These are phyloP conservation scores for Polygonum maritimum DNA, from an alignment of 148 eudicot species.

Conservation along the genomic window DNA sequence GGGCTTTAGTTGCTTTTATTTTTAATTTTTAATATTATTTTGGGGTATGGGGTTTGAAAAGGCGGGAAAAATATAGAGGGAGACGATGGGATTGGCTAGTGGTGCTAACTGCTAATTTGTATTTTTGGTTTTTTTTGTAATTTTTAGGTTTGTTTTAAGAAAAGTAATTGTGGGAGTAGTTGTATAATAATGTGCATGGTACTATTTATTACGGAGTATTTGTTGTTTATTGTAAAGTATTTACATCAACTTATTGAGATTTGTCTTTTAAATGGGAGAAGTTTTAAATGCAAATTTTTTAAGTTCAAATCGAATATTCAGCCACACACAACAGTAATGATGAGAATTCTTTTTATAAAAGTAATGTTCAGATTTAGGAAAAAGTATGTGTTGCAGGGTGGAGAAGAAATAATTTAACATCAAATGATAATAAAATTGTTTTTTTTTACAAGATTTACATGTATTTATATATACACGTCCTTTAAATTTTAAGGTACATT, in stretches of 20 bases:
- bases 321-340: background rate
- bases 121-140: background rate
- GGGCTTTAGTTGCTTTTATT: background rate
- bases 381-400: background rate
- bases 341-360: background rate
- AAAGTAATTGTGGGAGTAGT: background rate
- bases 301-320: background rate
- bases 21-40: background rate
- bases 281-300: background rate
- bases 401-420: background rate
- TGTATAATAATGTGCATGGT: background rate
- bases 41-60: background rate
- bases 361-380: background rate
- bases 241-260: background rate
- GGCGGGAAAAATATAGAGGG: slow-evolving; percentile 5
- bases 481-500: no score
- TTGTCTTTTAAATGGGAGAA: background rate
- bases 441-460: no score
- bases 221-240: background rate
- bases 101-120: background rate
- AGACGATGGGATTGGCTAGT: background rate
- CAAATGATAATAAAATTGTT: background rate
- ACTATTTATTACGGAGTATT: background rate
- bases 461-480: no score
- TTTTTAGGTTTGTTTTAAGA: background rate